Evolutionary conservation across 306 rosid species (phyloP).

Genomic region (Rosa chinensis): DNA sequence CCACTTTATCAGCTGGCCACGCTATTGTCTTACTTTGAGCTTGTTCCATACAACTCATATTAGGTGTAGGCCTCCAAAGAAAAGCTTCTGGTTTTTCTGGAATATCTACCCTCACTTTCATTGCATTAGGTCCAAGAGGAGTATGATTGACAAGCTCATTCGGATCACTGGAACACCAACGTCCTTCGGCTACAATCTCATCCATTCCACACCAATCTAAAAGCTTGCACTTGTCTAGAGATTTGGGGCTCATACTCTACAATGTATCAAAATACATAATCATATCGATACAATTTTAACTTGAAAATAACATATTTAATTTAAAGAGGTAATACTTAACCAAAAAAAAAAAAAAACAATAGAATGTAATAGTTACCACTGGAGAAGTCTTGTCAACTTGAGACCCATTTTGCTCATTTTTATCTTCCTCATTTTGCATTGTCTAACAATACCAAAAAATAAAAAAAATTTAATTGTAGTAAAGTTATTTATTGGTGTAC

Average conservation of each 20-base stretch:
- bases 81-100: background rate
- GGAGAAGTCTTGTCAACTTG: too few species aligned
- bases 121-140: constrained; percentile 17
- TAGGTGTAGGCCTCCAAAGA: constrained; percentile 9
- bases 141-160: background rate
- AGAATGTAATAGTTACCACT: too few species aligned
- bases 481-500: too few species aligned
- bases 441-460: too few species aligned
- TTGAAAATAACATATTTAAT: background rate
- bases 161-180: background rate
- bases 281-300: background rate
- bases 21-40: background rate
- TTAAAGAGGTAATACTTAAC: background rate
- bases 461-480: too few species aligned
- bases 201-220: constrained; percentile 6
- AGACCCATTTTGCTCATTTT: too few species aligned
- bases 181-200: background rate
- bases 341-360: too few species aligned
- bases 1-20: constrained; percentile 16
- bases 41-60: background rate
- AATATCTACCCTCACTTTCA: constrained; percentile 3
- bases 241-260: background rate
- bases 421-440: too few species aligned
- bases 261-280: background rate
- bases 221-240: background rate